Conservation (phyloP, 176 grass and related monocot genomes). For the Juncus effusus region DNA sequence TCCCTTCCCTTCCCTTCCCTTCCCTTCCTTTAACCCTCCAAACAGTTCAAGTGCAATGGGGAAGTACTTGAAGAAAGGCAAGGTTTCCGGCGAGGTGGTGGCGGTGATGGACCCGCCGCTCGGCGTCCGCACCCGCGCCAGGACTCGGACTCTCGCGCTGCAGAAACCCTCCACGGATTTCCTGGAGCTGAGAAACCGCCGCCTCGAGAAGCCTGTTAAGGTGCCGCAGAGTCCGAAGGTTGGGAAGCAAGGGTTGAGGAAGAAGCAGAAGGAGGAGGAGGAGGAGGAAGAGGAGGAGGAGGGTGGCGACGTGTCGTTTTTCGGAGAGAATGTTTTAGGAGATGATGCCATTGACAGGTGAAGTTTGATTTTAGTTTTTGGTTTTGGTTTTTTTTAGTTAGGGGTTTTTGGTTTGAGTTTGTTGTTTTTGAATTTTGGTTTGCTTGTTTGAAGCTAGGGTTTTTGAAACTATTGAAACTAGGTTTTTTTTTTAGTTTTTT, state of each 20-base stretch:
- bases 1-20: not conserved
- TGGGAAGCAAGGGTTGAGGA: not conserved
- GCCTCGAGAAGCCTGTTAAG: constrained; percentile 16
- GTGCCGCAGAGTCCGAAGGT: not conserved
- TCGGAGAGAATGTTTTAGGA: constrained; percentile 14
- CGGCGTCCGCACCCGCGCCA: constrained; percentile 21
- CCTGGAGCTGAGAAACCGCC: constrained; percentile 23
- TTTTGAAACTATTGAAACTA: not conserved
- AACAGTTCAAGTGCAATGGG: not conserved
- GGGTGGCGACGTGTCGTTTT: not conserved
- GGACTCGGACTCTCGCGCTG: constrained; percentile 19
- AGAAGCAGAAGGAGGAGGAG: not conserved
- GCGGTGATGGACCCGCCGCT: constrained; percentile 27
- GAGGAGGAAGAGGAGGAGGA: constrained; percentile 1
- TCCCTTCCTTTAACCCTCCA: not conserved
- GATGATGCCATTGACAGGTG: constrained; percentile 14
- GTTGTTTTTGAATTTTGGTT: not conserved
- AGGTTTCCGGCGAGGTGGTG: constrained; percentile 23
- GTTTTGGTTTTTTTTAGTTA: not conserved
- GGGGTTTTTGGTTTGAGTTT: not conserved
- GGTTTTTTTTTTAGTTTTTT: no score
- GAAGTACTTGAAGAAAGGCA: constrained; percentile 13
- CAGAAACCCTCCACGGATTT: constrained; percentile 27
- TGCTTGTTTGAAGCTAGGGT: not conserved
- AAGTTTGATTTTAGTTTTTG: not conserved